Percentiles rank a stretch among this genome's conserved stretches.
These are phyloP conservation scores for Fragaria vesca DNA, from an alignment of 306 rosid genomes.

Conservation along the genomic window DNA sequence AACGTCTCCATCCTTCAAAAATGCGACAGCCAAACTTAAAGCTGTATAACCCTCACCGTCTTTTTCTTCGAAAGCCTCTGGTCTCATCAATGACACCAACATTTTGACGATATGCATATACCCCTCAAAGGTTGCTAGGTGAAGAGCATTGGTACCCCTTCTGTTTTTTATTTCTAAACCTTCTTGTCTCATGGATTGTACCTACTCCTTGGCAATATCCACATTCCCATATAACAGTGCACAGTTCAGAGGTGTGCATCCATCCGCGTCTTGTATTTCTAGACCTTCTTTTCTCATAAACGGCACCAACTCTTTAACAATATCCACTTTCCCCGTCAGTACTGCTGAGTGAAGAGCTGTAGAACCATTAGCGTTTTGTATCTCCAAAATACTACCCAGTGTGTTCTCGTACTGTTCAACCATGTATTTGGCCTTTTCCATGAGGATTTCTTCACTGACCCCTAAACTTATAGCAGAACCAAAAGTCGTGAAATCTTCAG, in stretches of 20 bases:
- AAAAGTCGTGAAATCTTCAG: not conserved
- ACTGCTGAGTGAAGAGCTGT: not conserved
- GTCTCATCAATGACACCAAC: not conserved
- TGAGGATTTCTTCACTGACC: not conserved
- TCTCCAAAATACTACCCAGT: not conserved
- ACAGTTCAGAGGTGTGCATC: not conserved
- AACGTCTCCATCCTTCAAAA: not conserved
- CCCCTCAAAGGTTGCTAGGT: rapidly evolving
- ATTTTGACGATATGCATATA: not conserved
- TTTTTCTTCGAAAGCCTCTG: not conserved
- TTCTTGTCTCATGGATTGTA: not conserved
- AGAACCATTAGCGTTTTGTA: not conserved
- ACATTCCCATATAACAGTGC: not conserved
- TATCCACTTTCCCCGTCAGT: rapidly evolving
- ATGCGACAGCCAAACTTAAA: not conserved
- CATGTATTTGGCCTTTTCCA: not conserved
- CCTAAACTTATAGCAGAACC: not conserved
- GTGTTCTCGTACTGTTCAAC: not conserved
- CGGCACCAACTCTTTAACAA: not conserved
- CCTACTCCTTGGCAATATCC: not conserved
- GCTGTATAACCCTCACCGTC: rapidly evolving
- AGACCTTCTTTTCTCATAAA: not conserved
- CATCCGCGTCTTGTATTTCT: no score
- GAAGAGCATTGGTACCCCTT: rapidly evolving
- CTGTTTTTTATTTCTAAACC: not conserved